Conservation (phyloP, 2,329 filamentous ascomycete species). For the Exophiala dermatitidis region DNA sequence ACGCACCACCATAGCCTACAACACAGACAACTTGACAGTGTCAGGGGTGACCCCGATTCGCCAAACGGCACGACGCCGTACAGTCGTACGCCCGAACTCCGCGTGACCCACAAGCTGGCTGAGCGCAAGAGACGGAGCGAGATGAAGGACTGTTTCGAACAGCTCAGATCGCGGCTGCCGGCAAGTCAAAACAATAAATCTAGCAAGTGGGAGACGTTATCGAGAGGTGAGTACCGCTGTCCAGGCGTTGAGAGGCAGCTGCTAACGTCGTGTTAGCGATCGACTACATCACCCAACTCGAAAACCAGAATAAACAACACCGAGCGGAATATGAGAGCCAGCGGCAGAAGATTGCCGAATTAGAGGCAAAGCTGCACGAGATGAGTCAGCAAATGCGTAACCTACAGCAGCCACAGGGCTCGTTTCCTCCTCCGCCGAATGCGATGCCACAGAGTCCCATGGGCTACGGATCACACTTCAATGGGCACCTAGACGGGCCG, state of each 20-base stretch:
- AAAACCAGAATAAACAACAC: slow-evolving; percentile 35
- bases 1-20: slow-evolving; percentile 44
- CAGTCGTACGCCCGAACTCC: slow-evolving; percentile 44
- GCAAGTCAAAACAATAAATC: slow-evolving; percentile 45
- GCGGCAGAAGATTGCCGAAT: slow-evolving; percentile 25
- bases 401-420: slow-evolving; percentile 24
- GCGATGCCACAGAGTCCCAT: slow-evolving; percentile 22
- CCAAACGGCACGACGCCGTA: slow-evolving; percentile 40
- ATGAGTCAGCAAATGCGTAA: slow-evolving; percentile 30
- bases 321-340: slow-evolving; percentile 35
- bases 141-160: slow-evolving; percentile 48
- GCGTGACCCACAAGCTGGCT: slow-evolving; percentile 45
- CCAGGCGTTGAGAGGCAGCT: neutral
- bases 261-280: slow-evolving; percentile 34
- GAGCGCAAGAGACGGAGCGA: slow-evolving; percentile 47
- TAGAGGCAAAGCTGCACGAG: slow-evolving; percentile 32
- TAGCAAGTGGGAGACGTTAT: slow-evolving; percentile 48
- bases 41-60: slow-evolving; percentile 42
- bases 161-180: slow-evolving; percentile 39
- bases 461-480: slow-evolving; percentile 21
- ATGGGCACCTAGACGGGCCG: slow-evolving; percentile 18
- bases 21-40: slow-evolving; percentile 42
- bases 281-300: slow-evolving; percentile 42
- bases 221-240: slow-evolving; percentile 33
- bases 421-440: slow-evolving; percentile 25